Percentiles rank a stretch among this genome's conserved stretches.
Conservation (phyloP, 805 yeast genomes). For the Yarrowia divulgata region DNA sequence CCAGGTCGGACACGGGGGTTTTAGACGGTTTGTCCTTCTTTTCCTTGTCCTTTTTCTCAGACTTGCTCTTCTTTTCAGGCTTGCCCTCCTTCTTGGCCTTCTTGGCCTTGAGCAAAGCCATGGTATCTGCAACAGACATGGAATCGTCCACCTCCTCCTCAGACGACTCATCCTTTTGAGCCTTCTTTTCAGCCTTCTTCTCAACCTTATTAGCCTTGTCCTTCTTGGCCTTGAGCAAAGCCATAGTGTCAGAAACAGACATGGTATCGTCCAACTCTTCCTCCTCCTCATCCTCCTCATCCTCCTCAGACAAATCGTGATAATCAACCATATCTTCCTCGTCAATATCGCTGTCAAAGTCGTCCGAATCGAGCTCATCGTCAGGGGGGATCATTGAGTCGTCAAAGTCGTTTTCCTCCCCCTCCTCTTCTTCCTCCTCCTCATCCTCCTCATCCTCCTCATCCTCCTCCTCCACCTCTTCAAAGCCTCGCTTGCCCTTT, state of each 20-base stretch:
- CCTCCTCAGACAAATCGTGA: conserved; percentile 49
- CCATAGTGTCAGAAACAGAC: conserved; percentile 14
- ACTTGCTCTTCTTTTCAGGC: conserved; percentile 42
- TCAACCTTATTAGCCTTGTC: not conserved
- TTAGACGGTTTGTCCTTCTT: conserved; percentile 13
- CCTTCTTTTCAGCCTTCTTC: not conserved
- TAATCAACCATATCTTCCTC: conserved; percentile 44
- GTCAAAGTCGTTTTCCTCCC: not conserved
- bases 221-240: conserved; percentile 5
- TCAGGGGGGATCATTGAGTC: conserved; percentile 6
- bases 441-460: not conserved
- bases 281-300: conserved; percentile 9
- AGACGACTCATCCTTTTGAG: not conserved
- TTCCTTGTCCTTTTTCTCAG: conserved; percentile 44
- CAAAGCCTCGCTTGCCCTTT: not conserved
- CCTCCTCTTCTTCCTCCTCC: not conserved
- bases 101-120: conserved; percentile 42
- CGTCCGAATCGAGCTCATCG: conserved; percentile 12
- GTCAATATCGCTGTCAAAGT: conserved; percentile 25
- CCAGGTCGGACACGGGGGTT: conserved; percentile 53
- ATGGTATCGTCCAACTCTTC: conserved; percentile 2
- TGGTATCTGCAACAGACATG: conserved; percentile 45
- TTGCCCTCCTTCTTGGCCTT: conserved; percentile 45
- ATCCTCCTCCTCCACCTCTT: conserved; percentile 14
- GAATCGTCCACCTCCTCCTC: not conserved